These are phyloP conservation scores for Mrakiaceae sp. DNA, from an alignment of 1,284 basidiomycete species.

Conservation along the genomic window DNA sequence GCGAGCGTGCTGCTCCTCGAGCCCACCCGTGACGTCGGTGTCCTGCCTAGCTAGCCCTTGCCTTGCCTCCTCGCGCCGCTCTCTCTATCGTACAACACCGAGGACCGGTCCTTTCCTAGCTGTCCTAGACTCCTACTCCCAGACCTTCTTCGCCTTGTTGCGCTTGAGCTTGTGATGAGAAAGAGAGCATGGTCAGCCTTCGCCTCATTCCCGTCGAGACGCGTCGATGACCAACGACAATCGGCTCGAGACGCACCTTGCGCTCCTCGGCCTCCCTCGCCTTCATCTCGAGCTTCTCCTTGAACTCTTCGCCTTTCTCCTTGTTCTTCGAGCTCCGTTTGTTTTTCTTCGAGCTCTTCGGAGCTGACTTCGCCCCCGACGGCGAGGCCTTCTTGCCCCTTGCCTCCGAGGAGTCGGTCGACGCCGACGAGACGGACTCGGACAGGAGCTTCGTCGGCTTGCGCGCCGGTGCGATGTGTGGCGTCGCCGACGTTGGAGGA, in stretches of 20 bases:
- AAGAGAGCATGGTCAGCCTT: neutral
- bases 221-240: neutral
- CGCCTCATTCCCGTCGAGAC: no score
- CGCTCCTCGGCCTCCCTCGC: conserved; percentile 3
- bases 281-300: conserved; percentile 9
- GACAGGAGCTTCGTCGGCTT: neutral
- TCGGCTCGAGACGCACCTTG: neutral
- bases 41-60: no score
- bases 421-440: neutral
- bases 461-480: neutral
- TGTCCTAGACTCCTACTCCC: neutral
- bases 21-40: no score
- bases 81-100: no score
- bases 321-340: neutral
- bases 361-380: neutral
- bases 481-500: neutral
- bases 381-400: neutral
- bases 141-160: conserved; percentile 7
- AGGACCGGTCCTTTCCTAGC: no score
- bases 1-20: no score
- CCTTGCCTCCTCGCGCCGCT: no score
- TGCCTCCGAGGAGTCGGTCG: neutral
- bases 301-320: conserved; percentile 3
- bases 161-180: neutral
- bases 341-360: conserved; percentile 8